phyloP scores from a whole-genome alignment of 202 grass and related monocot genomes.

The Schoenoplectus triqueter region DNA sequence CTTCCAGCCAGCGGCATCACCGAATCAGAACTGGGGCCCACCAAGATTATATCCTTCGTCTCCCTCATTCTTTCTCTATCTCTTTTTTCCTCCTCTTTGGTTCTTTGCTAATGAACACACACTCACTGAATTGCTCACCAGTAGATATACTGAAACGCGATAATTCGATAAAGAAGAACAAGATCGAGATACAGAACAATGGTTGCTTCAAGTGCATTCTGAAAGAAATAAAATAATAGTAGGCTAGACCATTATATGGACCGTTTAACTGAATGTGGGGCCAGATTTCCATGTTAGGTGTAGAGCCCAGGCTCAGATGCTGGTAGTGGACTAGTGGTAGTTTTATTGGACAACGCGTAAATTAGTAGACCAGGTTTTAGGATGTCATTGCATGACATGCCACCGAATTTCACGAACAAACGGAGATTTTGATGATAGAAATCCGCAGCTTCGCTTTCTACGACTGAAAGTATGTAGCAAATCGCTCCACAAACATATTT shows the following conservation, averaged over 20 bases:
- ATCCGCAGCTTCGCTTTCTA: not conserved
- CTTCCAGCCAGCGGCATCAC: conserved; percentile 51
- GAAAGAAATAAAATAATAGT: not conserved
- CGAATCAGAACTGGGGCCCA: conserved; percentile 53
- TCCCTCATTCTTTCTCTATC: not conserved
- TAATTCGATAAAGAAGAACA: conserved; percentile 11
- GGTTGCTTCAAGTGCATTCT: not conserved
- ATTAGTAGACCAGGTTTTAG: not conserved
- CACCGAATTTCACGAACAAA: conserved; percentile 12
- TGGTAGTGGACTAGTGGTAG: no score
- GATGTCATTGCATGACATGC: not conserved
- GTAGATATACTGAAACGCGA: conserved; percentile 15
- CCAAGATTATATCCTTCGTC: conserved; percentile 71
- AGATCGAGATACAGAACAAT: conserved; percentile 26
- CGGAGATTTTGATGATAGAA: not conserved
- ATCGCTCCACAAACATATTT: not conserved
- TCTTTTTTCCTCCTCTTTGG: not conserved
- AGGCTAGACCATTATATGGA: not conserved
- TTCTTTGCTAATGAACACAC: not conserved
- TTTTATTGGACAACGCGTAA: not conserved
- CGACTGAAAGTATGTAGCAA: not conserved
- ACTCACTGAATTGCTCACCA: not conserved
- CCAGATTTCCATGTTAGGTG: not conserved
- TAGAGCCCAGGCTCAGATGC: not conserved
- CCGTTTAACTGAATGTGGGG: not conserved